A percentile compares a stretch with the other conserved stretches of the same genome.
phyloP scores from a whole-genome alignment of 2,329 filamentous ascomycete genomes.

The Blastomyces gilchristii region DNA sequence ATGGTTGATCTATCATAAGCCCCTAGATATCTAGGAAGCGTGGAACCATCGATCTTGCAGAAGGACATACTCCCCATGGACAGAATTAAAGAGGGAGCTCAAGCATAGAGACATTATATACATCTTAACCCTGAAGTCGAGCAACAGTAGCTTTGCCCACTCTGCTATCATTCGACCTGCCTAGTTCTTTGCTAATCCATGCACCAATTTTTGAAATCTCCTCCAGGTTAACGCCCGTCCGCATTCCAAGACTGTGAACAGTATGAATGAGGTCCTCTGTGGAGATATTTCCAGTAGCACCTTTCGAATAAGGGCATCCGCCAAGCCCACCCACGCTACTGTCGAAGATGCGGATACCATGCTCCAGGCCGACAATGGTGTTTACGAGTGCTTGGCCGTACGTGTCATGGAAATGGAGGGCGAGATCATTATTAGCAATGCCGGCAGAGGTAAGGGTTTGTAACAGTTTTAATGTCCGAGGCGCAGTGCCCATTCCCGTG shows the following conservation, averaged over 20 bases:
- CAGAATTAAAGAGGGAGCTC: background rate
- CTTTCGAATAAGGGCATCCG: slow-evolving; percentile 55
- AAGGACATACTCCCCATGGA: background rate
- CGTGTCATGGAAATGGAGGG: slow-evolving; percentile 57
- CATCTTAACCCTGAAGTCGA: slow-evolving; percentile 21
- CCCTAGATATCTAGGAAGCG: background rate
- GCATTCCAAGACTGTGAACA: slow-evolving; percentile 50
- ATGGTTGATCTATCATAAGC: background rate
- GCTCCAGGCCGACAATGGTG: slow-evolving; percentile 51
- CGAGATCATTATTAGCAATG: slow-evolving; percentile 49
- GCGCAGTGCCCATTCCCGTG: slow-evolving; percentile 57
- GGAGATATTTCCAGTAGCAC: slow-evolving; percentile 55
- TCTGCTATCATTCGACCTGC: slow-evolving; percentile 43
- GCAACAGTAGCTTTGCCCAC: slow-evolving; percentile 44
- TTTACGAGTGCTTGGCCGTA: slow-evolving; percentile 57
- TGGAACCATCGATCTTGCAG: background rate
- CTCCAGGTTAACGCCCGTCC: slow-evolving; percentile 49
- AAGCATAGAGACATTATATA: background rate
- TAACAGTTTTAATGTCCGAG: slow-evolving; percentile 48
- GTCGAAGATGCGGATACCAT: slow-evolving; percentile 54
- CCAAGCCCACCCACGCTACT: slow-evolving; percentile 54
- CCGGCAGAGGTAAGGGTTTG: slow-evolving; percentile 50
- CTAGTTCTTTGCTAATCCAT: slow-evolving; percentile 47
- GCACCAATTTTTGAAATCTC: slow-evolving; percentile 46
- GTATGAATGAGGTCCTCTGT: slow-evolving; percentile 55